Evolutionary conservation across 495 filamentous ascomycete genomes (phyloP).

Genomic region (Collariella sp.): DNA sequence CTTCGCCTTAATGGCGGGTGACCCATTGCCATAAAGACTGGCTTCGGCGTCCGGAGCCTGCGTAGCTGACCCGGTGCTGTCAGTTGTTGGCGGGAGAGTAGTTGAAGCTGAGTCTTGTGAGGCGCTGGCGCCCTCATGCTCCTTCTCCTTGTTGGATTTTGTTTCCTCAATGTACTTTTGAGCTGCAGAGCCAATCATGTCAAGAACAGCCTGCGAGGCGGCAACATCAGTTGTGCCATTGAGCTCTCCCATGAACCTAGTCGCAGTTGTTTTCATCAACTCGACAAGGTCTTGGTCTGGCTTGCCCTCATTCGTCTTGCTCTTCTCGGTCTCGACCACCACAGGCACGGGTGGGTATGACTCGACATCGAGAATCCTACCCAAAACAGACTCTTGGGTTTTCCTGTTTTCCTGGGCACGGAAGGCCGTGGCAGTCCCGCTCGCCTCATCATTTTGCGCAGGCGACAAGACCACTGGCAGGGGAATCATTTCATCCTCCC

Average conservation of each 20-base stretch:
- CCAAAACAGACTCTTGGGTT: conserved; percentile 47
- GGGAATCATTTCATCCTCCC: conserved; percentile 39
- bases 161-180: conserved; percentile 35
- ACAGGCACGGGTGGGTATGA: conserved; percentile 21
- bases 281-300: conserved; percentile 34
- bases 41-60: conserved; percentile 2
- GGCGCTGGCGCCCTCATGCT: conserved; percentile 3
- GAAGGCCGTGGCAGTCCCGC: conserved; percentile 30
- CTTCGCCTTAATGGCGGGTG: conserved; percentile 12
- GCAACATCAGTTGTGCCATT: conserved; percentile 23
- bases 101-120: neutral
- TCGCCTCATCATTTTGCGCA: conserved; percentile 23
- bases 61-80: neutral
- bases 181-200: conserved; percentile 37
- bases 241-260: conserved; percentile 28
- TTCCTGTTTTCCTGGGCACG: conserved; percentile 42
- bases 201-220: conserved; percentile 30
- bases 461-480: conserved; percentile 2
- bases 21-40: conserved; percentile 14
- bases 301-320: conserved; percentile 16
- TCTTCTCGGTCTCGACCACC: conserved; percentile 25
- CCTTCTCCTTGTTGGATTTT: conserved; percentile 11
- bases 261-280: conserved; percentile 32
- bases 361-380: conserved; percentile 46
- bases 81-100: neutral